These are phyloP conservation scores for Lophium mytilinum DNA, from an alignment of 495 filamentous ascomycete species.

Conservation along the genomic window DNA sequence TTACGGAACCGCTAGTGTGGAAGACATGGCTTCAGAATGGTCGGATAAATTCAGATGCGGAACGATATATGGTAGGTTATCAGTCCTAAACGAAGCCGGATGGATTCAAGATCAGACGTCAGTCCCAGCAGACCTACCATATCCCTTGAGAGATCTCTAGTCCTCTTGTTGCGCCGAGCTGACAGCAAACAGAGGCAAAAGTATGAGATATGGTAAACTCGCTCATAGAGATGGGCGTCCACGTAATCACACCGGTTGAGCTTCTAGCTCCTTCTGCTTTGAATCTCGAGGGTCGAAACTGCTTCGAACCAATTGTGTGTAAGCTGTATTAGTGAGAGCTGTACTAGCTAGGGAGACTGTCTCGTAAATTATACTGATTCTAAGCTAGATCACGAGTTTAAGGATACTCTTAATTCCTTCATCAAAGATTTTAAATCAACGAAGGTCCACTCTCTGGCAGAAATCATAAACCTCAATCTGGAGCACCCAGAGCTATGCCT, in stretches of 20 bases:
- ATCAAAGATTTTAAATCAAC: constrained; percentile 22
- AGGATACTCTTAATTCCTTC: constrained; percentile 17
- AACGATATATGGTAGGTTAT: constrained; percentile 23
- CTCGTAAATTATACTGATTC: background rate
- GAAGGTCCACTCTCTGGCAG: constrained; percentile 24
- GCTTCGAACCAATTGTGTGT: constrained; percentile 25
- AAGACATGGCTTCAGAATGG: constrained; percentile 18
- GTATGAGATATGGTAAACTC: constrained; percentile 20
- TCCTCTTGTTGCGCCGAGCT: no score
- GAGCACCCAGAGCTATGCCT: constrained; percentile 21
- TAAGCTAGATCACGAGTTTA: constrained; percentile 17
- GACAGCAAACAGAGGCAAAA: constrained; percentile 10
- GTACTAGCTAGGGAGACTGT: background rate
- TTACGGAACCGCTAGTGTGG: constrained; percentile 25
- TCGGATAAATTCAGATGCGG: constrained; percentile 21
- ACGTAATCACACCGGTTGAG: constrained; percentile 23
- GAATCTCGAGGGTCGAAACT: constrained; percentile 18
- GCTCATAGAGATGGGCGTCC: constrained; percentile 23
- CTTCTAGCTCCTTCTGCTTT: constrained; percentile 12
- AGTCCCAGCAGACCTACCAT: no score
- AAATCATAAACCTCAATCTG: constrained; percentile 26
- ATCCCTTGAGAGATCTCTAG: no score
- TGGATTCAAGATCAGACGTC: no score
- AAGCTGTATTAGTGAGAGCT: constrained; percentile 1
- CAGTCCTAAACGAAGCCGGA: background rate